Base-by-base conservation (phyloP, 1,284 basidiomycete genomes). In the Ceratorhiza oryzae-sativae region DNA sequence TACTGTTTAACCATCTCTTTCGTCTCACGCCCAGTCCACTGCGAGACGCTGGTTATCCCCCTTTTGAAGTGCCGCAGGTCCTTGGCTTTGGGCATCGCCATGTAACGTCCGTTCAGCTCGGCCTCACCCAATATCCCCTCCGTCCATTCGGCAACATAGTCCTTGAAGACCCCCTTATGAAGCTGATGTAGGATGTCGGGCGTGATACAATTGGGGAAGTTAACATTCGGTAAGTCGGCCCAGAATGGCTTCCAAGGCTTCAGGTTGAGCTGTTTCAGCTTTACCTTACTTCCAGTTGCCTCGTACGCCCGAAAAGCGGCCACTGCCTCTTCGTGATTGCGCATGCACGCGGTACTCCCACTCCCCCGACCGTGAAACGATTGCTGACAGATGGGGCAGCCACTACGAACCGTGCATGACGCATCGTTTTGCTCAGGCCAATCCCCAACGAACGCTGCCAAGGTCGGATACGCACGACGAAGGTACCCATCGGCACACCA, bases 111-210 rank as follows among this genome's bases (percentile, higher is more conserved):
- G 42, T 75, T 73, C 30, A 75, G n/a, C 36, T 71, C 71, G 20
- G 36, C 34, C 36, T 58, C 48, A 8, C 71, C 71, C n/a, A 71
- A 12, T 0, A 73, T 18, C 25, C 51, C 30, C 27, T 48, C 13
- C 30, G 71, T 75, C 76, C 77, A 77, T 6, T 13, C 60, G 15
- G 77, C 73, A 8, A 77, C 59, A 45, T 78, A 76, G 30, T 76
- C 75, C 71, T 77, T 77, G 72, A 77, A 77, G 6, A 80, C 75
- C 9, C 79, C 79, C 68, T 80, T 79, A 63, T 80, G 78, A 0
- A 79, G 71, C 60, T 80, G 79, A 62, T 80, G 79, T 4, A 80
- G 75, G 39, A 80, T 60, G 49, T 80, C 77, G 15, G 78, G 79
- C 1, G 76, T 76, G 48, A 79, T 70, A 23, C 61, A 73, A 4